phyloP scores from a whole-genome alignment of 2,329 filamentous ascomycete species.

The Lasiodiplodia sp. region DNA sequence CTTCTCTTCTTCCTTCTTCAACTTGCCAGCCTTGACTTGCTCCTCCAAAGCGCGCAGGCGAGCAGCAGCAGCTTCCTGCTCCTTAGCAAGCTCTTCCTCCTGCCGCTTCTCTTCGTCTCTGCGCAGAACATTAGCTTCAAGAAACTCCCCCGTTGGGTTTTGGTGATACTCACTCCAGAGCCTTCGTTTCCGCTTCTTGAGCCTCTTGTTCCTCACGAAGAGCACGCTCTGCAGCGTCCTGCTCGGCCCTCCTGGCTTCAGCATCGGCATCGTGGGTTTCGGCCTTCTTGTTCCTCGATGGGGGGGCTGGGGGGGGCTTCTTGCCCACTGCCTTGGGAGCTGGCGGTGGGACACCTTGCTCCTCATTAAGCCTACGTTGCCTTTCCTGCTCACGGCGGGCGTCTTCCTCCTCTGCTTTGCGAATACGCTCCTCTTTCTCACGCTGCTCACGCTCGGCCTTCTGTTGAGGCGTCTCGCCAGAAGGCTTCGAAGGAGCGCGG shows the following conservation, averaged over 20 bases:
- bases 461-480: conserved; percentile 82
- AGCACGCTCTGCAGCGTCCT: conserved; percentile 60
- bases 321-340: conserved; percentile 51
- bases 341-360: conserved; percentile 69
- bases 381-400: conserved; percentile 85
- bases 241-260: conserved; percentile 67
- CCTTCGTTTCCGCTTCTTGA: conserved; percentile 74
- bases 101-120: conserved; percentile 78
- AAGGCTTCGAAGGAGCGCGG: conserved; percentile 75
- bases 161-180: conserved; percentile 78
- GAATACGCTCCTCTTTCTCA: conserved; percentile 86
- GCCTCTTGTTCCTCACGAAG: conserved; percentile 75
- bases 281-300: conserved; percentile 72
- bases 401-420: conserved; percentile 93
- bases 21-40: conserved; percentile 89
- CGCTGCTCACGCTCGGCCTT: conserved; percentile 85
- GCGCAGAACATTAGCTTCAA: conserved; percentile 41
- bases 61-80: conserved; percentile 81
- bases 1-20: conserved; percentile 97
- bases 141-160: neutral
- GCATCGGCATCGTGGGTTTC: conserved; percentile 67
- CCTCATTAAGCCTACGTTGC: conserved; percentile 81
- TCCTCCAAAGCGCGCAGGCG: conserved; percentile 90
- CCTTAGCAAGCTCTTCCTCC: conserved; percentile 80
- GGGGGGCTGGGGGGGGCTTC: conserved; percentile 72